Conservation (phyloP, 2,329 filamentous ascomycete genomes). For the Thelonectria blattea region DNA sequence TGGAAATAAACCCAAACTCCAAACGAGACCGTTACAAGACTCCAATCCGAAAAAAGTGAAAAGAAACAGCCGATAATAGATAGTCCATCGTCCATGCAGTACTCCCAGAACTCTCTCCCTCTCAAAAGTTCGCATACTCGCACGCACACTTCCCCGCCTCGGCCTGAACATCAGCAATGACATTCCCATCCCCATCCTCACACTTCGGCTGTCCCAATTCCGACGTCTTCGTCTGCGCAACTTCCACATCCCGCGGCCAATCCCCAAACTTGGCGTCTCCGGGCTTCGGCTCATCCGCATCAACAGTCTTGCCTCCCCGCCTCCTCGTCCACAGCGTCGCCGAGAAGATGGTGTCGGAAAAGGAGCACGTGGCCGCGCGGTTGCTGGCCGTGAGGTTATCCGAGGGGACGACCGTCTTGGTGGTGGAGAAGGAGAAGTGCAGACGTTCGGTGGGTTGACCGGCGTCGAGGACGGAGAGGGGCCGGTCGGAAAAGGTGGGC, state of each 20-base stretch:
- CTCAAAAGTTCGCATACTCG: constrained; percentile 44
- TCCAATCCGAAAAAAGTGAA: too few species aligned
- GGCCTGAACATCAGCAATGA: constrained; percentile 47
- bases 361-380: constrained; percentile 61
- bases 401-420: constrained; percentile 59
- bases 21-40: too few species aligned
- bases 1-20: too few species aligned
- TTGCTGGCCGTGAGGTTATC: constrained; percentile 50
- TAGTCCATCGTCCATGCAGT: too few species aligned
- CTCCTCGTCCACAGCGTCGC: constrained; percentile 65
- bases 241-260: constrained; percentile 66
- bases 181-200: constrained; percentile 46
- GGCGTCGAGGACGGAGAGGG: constrained; percentile 55
- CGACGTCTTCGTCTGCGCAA: constrained; percentile 56
- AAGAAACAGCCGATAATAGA: too few species aligned
- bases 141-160: constrained; percentile 47
- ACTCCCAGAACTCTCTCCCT: too few species aligned
- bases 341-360: constrained; percentile 59
- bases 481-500: constrained; percentile 59
- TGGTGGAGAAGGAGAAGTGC: constrained; percentile 59
- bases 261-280: constrained; percentile 40
- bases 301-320: constrained; percentile 31
- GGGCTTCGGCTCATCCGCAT: constrained; percentile 20
- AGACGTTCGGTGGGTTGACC: constrained; percentile 60
- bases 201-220: constrained; percentile 58